Base-by-base conservation (phyloP, 495 filamentous ascomycete genomes). In the Thermothielavioides terrestris region DNA sequence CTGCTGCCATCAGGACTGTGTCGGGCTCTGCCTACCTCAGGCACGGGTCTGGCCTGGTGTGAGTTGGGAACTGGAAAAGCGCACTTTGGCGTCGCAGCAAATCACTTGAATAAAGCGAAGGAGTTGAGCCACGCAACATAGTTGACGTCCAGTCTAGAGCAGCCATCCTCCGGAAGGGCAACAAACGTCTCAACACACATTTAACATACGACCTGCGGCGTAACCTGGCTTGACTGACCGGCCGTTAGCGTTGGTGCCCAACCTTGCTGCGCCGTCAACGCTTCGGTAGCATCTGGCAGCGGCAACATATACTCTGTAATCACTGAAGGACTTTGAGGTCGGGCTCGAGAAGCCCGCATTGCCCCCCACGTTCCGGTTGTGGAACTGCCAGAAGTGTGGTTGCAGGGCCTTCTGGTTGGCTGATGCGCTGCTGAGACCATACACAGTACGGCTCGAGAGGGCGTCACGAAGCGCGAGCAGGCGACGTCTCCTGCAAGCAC, bases 151-250 rank as follows among this genome's bases (percentile, higher is more conserved):
- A 21, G 15, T 11, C 17, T 11, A 6, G n/a, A 21, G 6, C 6
- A 8, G 11, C 38, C 21, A 35, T 17, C 17, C n/a, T 26, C 26
- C 18, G 30, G 38, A 21, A 15, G 15, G 18, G 37, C 1, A 20
- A 30, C 26, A n/a, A 43, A 20, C 38, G 17, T 15, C 34, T 38
- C 20, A 32, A 47, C 12, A 38, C 25, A 47, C 15, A 30, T 18
- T 3, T 9, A 40, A 49, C 42, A 61, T 58, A 61, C 55, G 58
- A 61, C 52, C 58, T 58, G 58, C 55, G 30, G 45, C 48, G 58
- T 58, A 61, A 58, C 58, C 36, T 31, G 30, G 38, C 23, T 17
- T 35, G 27, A 15, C 27, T 17, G 27, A n/a, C 27, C 12, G 20
- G 14, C 1, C 11, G 22, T 42, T 28, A 23, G 17, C 10, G 7